These are phyloP conservation scores for Dillenia suffruticosa DNA, from an alignment of 164 flowering plant genomes.

Conservation along the genomic window DNA sequence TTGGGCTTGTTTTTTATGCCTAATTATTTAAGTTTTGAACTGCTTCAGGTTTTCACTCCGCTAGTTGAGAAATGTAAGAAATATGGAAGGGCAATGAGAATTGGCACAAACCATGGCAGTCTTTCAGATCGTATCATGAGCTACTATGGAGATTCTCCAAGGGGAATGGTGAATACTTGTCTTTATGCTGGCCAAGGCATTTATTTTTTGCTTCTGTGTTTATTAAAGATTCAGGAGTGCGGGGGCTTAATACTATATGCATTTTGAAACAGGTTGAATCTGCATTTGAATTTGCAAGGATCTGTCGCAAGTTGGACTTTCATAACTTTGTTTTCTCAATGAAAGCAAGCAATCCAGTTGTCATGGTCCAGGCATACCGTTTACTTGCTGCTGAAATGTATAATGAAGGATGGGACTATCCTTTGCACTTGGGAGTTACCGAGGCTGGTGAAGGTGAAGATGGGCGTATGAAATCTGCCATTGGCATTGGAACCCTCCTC, in stretches of 20 bases:
- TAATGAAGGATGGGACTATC: conserved; percentile 96
- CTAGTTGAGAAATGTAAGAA: conserved; percentile 95
- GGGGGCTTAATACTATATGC: neutral
- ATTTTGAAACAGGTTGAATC: conserved; percentile 82
- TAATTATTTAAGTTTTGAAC: neutral
- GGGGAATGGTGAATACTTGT: conserved; percentile 77
- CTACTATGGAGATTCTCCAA: conserved; percentile 96
- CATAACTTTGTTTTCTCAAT: conserved; percentile 96
- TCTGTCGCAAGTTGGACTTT: conserved; percentile 85
- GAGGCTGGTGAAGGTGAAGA: conserved; percentile 99
- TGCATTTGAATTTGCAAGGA: conserved; percentile 97
- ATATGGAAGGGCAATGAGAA: conserved; percentile 98
- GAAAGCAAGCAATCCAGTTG: conserved; percentile 99
- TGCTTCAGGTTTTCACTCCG: conserved; percentile 75
- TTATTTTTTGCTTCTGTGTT: neutral
- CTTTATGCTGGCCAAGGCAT: conserved; percentile 5
- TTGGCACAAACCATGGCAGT: conserved; percentile 98
- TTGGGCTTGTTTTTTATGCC: neutral
- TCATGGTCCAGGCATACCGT: conserved; percentile 98
- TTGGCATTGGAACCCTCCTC: conserved; percentile 97
- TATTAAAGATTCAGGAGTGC: neutral
- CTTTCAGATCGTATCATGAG: conserved; percentile 99
- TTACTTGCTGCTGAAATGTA: conserved; percentile 95
- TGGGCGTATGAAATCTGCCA: conserved; percentile 98
- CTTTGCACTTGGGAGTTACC: conserved; percentile 93